Conservation (phyloP, 176 grass and related monocot genomes). For the Paspalum vaginatum region DNA sequence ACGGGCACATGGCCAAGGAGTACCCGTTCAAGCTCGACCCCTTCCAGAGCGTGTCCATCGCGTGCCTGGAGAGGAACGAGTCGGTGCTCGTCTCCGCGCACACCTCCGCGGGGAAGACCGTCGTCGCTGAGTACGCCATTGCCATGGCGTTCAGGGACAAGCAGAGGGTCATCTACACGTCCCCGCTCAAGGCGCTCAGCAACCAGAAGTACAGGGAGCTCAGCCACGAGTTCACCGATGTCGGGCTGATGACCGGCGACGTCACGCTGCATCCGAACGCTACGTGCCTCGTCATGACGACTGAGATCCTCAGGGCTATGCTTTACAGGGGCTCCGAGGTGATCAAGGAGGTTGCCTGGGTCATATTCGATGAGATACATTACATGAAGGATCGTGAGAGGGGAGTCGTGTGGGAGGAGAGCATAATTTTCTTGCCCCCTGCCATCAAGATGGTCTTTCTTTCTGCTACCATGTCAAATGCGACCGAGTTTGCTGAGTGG, state of each 20-base stretch:
- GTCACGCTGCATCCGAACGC: slow-evolving; percentile 93
- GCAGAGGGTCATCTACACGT: slow-evolving; percentile 96
- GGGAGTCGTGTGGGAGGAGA: slow-evolving; percentile 97
- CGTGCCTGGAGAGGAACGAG: slow-evolving; percentile 87
- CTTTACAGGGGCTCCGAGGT: slow-evolving; percentile 97
- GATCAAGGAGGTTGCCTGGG: slow-evolving; percentile 97
- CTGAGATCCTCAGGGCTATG: slow-evolving; percentile 96
- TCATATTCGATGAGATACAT: slow-evolving; percentile 99
- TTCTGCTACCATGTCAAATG: slow-evolving; percentile 97
- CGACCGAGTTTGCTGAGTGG: slow-evolving; percentile 98
- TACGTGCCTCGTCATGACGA: slow-evolving; percentile 96
- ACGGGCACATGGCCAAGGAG: slow-evolving; percentile 87
- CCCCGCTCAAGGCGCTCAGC: slow-evolving; percentile 91
- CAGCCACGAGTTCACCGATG: slow-evolving; percentile 89
- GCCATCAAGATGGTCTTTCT: slow-evolving; percentile 99
- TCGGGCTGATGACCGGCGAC: slow-evolving; percentile 93
- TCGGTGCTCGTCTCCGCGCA: slow-evolving; percentile 93
- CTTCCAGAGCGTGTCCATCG: slow-evolving; percentile 85
- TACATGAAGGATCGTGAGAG: slow-evolving; percentile 99
- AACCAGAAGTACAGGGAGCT: slow-evolving; percentile 99
- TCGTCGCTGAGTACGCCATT: slow-evolving; percentile 88
- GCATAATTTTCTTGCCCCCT: slow-evolving; percentile 89
- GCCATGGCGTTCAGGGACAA: slow-evolving; percentile 96
- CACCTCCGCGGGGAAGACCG: slow-evolving; percentile 95
- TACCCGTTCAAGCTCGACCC: slow-evolving; percentile 96